Conservation (phyloP, 2,329 filamentous ascomycete genomes). For the Stagonosporopsis chrysanthemi region DNA sequence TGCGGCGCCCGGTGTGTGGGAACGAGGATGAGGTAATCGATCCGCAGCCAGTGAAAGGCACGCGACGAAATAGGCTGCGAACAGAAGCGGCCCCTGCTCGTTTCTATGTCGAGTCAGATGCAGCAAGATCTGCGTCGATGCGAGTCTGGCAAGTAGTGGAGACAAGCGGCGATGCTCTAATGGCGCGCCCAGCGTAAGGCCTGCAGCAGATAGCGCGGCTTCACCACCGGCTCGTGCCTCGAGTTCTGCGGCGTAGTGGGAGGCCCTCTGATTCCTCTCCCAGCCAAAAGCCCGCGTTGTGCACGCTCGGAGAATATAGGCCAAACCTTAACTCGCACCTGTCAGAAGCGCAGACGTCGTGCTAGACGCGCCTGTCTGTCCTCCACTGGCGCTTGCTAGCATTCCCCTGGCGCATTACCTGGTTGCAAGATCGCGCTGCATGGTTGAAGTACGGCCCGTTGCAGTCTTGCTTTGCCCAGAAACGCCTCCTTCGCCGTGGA, state of each 20-base stretch:
- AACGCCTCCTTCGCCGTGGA: slow-evolving; percentile 42
- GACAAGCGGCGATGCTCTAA: slow-evolving; percentile 25
- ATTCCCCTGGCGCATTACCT: slow-evolving; percentile 37
- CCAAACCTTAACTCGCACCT: slow-evolving; percentile 49
- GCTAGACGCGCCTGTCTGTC: slow-evolving; percentile 39
- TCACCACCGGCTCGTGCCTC: slow-evolving; percentile 47
- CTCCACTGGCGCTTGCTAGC: slow-evolving; percentile 38
- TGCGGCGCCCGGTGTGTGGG: slow-evolving; percentile 37
- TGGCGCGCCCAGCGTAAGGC: slow-evolving; percentile 28
- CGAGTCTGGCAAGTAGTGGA: slow-evolving; percentile 34
- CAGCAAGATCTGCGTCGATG: slow-evolving; percentile 41
- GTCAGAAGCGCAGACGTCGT: slow-evolving; percentile 45
- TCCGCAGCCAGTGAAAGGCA: slow-evolving; percentile 19
- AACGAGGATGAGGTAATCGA: slow-evolving; percentile 37
- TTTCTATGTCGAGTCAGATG: slow-evolving; percentile 45
- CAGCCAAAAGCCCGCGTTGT: slow-evolving; percentile 38
- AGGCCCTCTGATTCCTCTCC: slow-evolving; percentile 39
- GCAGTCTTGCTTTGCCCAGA: slow-evolving; percentile 47
- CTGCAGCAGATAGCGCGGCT: slow-evolving; percentile 41
- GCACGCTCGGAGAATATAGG: slow-evolving; percentile 49
- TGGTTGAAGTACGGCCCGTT: slow-evolving; percentile 50
- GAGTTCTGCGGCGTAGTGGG: slow-evolving; percentile 41
- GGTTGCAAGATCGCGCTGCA: slow-evolving; percentile 43
- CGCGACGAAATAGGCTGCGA: slow-evolving; percentile 35
- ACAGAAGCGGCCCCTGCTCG: slow-evolving; percentile 36